Evolutionary conservation across 2,329 filamentous ascomycete species (phyloP), one percentile per base, ranked within the genome.

Genomic region (Coniella vitis): DNA sequence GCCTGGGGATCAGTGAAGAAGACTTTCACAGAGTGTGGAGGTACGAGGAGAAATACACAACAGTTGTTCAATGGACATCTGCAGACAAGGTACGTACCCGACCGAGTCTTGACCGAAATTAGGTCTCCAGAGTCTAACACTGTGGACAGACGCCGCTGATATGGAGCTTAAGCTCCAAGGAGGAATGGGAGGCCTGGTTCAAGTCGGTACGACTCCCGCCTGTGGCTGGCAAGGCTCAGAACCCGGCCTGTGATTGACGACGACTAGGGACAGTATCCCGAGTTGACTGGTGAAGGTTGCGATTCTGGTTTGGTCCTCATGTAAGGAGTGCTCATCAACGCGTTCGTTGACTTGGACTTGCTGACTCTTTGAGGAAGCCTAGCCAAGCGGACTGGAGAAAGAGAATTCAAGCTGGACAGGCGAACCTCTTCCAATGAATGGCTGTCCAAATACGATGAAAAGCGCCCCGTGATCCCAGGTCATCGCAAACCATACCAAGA

Each of bases 121-220:
- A n/a, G 37, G 17, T 39, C 20, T 9, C 16, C n/a, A 20, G 9
- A 38, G 20, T 14, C n/a, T 42, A 29, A 42, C 25, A 19, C 13
- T 29, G 13, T 17, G 29, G 10, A 34, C 31, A 42, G 40, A 5
- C 40, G 9, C 25, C 40, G 8, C 7, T 13, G 14, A 12, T 45
- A 5, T 45, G 35, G 34, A 38, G 40, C 7, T 19, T 49, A 25
- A 34, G 44, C 32, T 34, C 52, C 53, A 38, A 34, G 53, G 4
- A 51, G 49, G 22, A 39, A 20, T 49, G 47, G 47, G 34, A 35
- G 4, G 25, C 31, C 1, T 49, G 47, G 47, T 45, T 45, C 19
- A 22, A 34, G 21, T 44, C 42, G 47, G 47, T 49, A 39, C 3
- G n/a, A 36, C 22, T 38, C 2, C 38, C 40, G 3, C 40, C 36